A percentile compares a stretch with the other conserved stretches of the same genome.
These are phyloP conservation scores for Cyberlindnera misumaiensis DNA, from an alignment of 805 yeast genomes.

Conservation along the genomic window DNA sequence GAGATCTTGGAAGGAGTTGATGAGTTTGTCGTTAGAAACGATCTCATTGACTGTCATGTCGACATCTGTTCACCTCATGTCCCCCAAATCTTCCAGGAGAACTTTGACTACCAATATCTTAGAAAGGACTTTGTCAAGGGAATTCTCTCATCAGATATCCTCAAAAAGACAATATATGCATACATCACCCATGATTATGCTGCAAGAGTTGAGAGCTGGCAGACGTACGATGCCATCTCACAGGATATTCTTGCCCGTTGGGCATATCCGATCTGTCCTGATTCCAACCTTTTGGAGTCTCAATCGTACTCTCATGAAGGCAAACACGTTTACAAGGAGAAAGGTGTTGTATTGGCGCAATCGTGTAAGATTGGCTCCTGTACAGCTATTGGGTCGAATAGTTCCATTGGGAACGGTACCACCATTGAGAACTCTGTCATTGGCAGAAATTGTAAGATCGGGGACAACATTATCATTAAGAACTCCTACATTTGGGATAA, in stretches of 20 bases:
- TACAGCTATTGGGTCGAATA: conserved; percentile 74
- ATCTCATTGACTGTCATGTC: conserved; percentile 91
- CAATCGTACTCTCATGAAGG: conserved; percentile 76
- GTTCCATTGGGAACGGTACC: conserved; percentile 73
- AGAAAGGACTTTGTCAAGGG: conserved; percentile 88
- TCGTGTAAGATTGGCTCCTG: conserved; percentile 79
- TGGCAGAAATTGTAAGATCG: conserved; percentile 83
- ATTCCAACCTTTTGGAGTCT: conserved; percentile 63
- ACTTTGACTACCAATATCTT: conserved; percentile 86
- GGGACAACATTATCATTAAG: conserved; percentile 61
- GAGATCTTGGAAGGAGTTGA: conserved; percentile 71
- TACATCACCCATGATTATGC: conserved; percentile 77
- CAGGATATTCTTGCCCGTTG: conserved; percentile 89
- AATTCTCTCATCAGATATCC: conserved; percentile 80
- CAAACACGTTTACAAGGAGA: conserved; percentile 85
- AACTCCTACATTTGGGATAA: conserved; percentile 88
- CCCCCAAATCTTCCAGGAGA: conserved; percentile 92
- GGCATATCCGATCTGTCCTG: conserved; percentile 89
- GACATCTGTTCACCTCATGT: conserved; percentile 94
- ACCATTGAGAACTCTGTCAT: conserved; percentile 62
- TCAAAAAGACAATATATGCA: conserved; percentile 87
- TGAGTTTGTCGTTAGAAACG: conserved; percentile 80
- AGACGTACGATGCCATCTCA: conserved; percentile 85
- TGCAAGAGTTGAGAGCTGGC: conserved; percentile 92
- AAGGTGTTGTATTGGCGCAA: conserved; percentile 83